Evolutionary conservation across 176 grass and related monocot genomes (phyloP), one percentile per base, ranked within the genome.

Genomic region (Alopecurus myosuroides): DNA sequence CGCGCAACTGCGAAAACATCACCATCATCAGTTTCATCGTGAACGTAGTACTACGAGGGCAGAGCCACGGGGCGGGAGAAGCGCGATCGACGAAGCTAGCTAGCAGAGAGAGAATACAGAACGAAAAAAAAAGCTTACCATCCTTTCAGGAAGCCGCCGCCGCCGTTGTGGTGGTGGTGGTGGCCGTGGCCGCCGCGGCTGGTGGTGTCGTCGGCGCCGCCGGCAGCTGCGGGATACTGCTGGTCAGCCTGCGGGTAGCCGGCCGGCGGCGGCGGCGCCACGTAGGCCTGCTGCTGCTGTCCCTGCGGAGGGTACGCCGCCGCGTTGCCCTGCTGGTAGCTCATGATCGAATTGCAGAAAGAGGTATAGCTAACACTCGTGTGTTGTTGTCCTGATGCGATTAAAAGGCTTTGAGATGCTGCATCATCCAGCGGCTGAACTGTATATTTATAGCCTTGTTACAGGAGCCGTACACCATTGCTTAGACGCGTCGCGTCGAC

Each of bases 221-320:
- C 71, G 45, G 7, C 44, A 9, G 42, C 71, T 29, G 9, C 44
- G 15, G 71, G 41, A 4, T 74, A 50, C 44, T 74, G 71, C 71
- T 74, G 42, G 71, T 74, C 71, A 14, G 13, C 5, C 41, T 9
- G 71, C 25, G 44, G 71, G 71, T 74, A 74, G 14, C 71, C 71
- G 44, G 7, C 44, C 26, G 71, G 71, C 44, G 70, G 42, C 69
- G 70, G 70, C 44, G 71, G 25, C 1, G 44, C 44, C 1, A 74
- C 44, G 44, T 74, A 74, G 44, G 71, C 71, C 71, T 74, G 71
- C 70, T 74, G 70, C 70, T 74, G 25, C 44, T 74, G 70, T 23
- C 70, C 70, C 70, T 44, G 39, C 13, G 23, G 70, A 20, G 70
- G 70, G 70, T 73, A 46, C 40, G 70, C 70, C 68, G 41, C 71